phyloP scores from a whole-genome alignment of 345 rosid genomes.

The Durio zibethinus region DNA sequence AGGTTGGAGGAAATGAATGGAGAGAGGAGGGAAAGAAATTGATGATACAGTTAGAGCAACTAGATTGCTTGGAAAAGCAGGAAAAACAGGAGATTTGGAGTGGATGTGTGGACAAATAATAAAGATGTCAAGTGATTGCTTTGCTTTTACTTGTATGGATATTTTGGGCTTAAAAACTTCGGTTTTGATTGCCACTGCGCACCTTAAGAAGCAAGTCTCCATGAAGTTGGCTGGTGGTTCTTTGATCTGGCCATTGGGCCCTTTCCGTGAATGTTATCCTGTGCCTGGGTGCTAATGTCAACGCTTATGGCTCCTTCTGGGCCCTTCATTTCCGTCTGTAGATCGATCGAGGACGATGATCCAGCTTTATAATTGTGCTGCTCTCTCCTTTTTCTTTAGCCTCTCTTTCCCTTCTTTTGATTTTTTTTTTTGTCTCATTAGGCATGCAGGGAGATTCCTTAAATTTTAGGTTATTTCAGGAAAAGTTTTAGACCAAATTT shows the following conservation, averaged over 20 bases:
- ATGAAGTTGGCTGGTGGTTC: neutral
- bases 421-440: neutral
- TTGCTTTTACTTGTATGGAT: conserved; percentile 25
- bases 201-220: neutral
- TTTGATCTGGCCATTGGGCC: neutral
- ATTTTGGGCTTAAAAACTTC: conserved; percentile 8
- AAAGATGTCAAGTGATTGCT: conserved; percentile 28
- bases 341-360: neutral
- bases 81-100: conserved; percentile 33
- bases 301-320: neutral
- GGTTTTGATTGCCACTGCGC: neutral
- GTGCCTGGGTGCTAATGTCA: neutral
- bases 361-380: neutral
- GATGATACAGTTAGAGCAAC: conserved; percentile 33
- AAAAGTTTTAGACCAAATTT: too few species aligned
- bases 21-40: neutral
- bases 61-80: conserved; percentile 48
- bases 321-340: neutral
- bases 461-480: neutral
- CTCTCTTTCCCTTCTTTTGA: neutral
- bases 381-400: neutral
- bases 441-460: neutral
- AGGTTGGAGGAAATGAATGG: neutral
- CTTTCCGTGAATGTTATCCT: neutral
- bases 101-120: conserved; percentile 28